phyloP scores from a whole-genome alignment of 768 basidiomycete genomes.

The Myochromella boudieri region DNA sequence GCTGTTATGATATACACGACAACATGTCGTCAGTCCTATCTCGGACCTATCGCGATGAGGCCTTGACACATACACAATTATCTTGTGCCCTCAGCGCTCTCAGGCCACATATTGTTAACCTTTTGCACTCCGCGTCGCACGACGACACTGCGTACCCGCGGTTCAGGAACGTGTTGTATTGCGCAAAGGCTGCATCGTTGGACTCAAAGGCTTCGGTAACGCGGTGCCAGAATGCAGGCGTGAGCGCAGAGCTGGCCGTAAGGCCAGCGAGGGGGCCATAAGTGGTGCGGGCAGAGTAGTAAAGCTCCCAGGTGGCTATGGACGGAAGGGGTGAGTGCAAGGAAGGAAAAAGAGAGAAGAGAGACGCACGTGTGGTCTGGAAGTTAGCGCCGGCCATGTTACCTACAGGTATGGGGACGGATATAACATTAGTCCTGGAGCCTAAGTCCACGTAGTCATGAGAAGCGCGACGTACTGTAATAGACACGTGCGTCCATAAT shows the following conservation, averaged over 20 bases:
- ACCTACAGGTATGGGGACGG: too few species aligned
- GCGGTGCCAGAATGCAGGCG: conserved; percentile 59
- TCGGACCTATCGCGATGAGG: background rate
- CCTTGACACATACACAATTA: conserved; percentile 35
- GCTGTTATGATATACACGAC: background rate
- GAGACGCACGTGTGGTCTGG: conserved; percentile 42
- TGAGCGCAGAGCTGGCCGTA: conserved; percentile 36
- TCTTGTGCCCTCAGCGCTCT: conserved; percentile 41
- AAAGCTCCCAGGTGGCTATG: conserved; percentile 49
- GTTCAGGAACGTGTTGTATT: conserved; percentile 44
- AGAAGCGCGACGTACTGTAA: conserved; percentile 34
- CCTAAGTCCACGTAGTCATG: background rate
- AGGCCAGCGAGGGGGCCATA: conserved; percentile 49
- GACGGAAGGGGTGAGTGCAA: conserved; percentile 6
- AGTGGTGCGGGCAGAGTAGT: conserved; percentile 55
- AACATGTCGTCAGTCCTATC: background rate
- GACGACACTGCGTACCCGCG: conserved; percentile 34
- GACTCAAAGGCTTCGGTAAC: conserved; percentile 52
- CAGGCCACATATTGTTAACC: conserved; percentile 41
- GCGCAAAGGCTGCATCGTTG: conserved; percentile 44
- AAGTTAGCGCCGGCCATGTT: conserved; percentile 42
- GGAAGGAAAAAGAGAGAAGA: background rate
- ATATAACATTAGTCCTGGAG: background rate
- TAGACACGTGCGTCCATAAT: conserved; percentile 58
- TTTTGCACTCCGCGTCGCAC: conserved; percentile 39